A percentile compares a stretch with the other conserved stretches of the same genome.
Evolutionary conservation across 176 grass and related monocot genomes (phyloP).

Genomic region (Phyllostachys edulis): DNA sequence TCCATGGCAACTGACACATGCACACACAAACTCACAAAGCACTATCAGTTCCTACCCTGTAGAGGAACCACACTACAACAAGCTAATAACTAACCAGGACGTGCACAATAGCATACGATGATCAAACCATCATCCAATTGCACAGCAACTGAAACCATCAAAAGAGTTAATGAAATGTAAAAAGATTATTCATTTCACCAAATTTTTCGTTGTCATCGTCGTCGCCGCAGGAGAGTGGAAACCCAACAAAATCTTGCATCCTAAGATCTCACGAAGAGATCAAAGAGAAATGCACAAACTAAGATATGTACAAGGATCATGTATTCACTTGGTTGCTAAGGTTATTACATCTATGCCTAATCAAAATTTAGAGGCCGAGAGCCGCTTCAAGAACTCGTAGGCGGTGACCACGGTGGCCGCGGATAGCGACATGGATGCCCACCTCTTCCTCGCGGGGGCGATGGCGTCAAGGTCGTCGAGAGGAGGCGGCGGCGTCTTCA

Average conservation of each 20-base stretch:
- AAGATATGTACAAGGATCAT: constrained; percentile 13
- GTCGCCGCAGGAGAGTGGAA: neutral
- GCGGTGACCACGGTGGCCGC: constrained; percentile 53
- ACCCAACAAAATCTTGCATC: constrained; percentile 1
- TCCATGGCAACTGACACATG: neutral
- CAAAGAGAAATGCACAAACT: neutral
- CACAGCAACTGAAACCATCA: neutral
- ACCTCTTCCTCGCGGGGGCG: too few species aligned
- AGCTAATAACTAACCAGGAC: neutral
- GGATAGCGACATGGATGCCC: constrained; percentile 51
- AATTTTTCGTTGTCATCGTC: constrained; percentile 7
- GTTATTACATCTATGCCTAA: neutral
- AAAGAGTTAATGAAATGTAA: neutral
- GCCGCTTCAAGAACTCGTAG: constrained; percentile 54
- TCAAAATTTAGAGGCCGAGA: constrained; percentile 24
- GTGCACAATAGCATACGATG: neutral
- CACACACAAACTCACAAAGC: neutral
- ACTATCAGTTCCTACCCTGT: too few species aligned
- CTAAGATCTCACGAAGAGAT: neutral
- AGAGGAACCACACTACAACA: too few species aligned
- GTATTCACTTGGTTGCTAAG: neutral
- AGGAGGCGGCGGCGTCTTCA: too few species aligned
- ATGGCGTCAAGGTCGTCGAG: too few species aligned
- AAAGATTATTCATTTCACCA: neutral
- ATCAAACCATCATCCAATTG: neutral